Conservation (phyloP, 129 eudicot genomes). For the Smallanthus sonchifolius region DNA sequence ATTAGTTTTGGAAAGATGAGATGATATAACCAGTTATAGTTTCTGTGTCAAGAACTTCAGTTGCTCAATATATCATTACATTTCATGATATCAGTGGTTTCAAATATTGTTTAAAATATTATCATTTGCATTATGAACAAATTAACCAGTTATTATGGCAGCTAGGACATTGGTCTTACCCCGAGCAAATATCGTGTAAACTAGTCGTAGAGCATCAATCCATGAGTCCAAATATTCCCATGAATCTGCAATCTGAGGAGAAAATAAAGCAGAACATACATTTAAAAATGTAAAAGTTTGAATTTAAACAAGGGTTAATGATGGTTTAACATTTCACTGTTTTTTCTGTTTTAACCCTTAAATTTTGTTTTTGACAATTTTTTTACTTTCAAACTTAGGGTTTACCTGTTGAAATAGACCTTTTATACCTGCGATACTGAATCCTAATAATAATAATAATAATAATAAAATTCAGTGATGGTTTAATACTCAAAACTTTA, state of each 20-base stretch:
- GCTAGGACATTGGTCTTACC: constrained; percentile 93
- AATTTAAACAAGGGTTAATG: background rate
- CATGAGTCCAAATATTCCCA: constrained; percentile 90
- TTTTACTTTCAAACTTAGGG: background rate
- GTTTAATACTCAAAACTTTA: too few relatives aligned
- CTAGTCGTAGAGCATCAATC: constrained; percentile 93
- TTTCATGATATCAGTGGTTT: background rate
- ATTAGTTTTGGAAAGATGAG: constrained; percentile 24
- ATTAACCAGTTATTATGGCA: constrained; percentile 67
- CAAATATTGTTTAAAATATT: background rate
- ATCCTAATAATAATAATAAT: background rate
- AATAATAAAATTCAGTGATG: background rate
- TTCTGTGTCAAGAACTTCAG: background rate
- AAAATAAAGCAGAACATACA: constrained; percentile 1
- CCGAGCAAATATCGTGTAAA: constrained; percentile 88
- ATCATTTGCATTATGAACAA: constrained; percentile 12
- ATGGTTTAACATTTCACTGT: background rate
- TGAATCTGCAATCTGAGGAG: constrained; percentile 79
- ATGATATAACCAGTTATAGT: constrained; percentile 20
- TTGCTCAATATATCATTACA: background rate
- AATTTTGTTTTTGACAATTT: background rate
- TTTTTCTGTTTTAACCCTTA: background rate
- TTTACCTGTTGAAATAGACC: background rate
- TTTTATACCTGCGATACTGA: background rate
- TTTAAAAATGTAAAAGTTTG: background rate